Base-by-base conservation (phyloP, 345 rosid species). In the Gossypium rotundifolium region DNA sequence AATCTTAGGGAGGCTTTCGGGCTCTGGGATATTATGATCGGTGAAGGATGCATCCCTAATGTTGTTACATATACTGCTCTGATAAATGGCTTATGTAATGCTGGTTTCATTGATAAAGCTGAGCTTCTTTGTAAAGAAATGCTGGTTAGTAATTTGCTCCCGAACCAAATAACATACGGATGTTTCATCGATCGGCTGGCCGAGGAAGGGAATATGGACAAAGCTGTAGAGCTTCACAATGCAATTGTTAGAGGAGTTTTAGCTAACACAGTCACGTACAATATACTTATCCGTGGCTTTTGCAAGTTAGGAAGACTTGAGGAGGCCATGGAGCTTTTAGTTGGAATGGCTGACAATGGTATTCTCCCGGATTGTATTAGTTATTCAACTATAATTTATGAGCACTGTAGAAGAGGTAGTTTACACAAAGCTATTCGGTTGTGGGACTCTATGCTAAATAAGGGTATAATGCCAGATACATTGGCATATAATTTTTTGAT, bases 21-120 rank as follows among this genome's bases (percentile, higher is more conserved):
- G 49, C 75, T 89, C 77, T 88, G 87, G 97, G 90, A 95, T 84
- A 71, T 88, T 80, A 92, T 93, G 99, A 74, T 85, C 20, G 82
- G 71, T 10, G 97, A 95, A 82, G 94, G 91, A 27, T 87, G 88
- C 77, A 63, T 68, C 42, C 96, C 89, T 33, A 93, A 90, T 83
- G 87, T 85, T 74, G 90, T 95, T 78, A 93, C 99, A 2, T 93
- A 90, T 80, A 91, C 94, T 77, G 89, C 94, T 67, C 81, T 93
- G 16, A 89, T 95, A 81, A 86, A 90, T 65, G 93, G 96, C 25
- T 81, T 95, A 75, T 93, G 96, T 80, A 91, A 90, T 84, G 91
- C 84, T 0, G 99, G 99, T 70, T 83, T 76, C 67, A 79, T 84
- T 18, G 88, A 86, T 29, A 79, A 91, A 88, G 98, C 98, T 1